phyloP scores from a whole-genome alignment of 2,329 filamentous ascomycete genomes.

The Tolypocladium inflatum region DNA sequence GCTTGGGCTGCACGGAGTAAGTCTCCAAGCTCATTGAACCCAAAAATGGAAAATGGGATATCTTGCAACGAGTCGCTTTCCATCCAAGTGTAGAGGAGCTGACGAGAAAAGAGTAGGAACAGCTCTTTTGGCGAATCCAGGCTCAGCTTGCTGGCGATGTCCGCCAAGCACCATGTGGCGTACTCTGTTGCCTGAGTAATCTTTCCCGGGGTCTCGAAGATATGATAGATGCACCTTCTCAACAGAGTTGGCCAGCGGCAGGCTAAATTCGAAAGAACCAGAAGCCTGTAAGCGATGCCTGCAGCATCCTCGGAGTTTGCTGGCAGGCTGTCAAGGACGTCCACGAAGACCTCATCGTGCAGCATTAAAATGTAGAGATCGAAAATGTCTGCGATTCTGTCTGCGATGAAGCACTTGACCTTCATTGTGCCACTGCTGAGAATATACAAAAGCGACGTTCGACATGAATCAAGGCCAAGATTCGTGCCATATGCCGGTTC shows the following conservation, averaged over 20 bases:
- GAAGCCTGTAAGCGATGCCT: slow-evolving; percentile 76
- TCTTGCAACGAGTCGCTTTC: slow-evolving; percentile 54
- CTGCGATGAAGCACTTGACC: slow-evolving; percentile 68
- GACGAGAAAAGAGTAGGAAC: slow-evolving; percentile 77
- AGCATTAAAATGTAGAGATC: slow-evolving; percentile 69
- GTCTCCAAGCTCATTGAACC: slow-evolving; percentile 58
- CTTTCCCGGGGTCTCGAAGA: slow-evolving; percentile 81
- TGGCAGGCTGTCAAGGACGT: slow-evolving; percentile 74
- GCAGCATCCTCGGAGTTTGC: slow-evolving; percentile 61
- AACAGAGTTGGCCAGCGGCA: slow-evolving; percentile 79
- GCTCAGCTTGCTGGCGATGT: slow-evolving; percentile 55
- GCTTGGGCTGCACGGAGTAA: slow-evolving; percentile 63
- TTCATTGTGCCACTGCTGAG: slow-evolving; percentile 55
- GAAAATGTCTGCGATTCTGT: slow-evolving; percentile 65
- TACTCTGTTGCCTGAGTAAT: slow-evolving; percentile 57
- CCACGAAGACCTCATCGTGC: slow-evolving; percentile 77
- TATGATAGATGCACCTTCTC: slow-evolving; percentile 80
- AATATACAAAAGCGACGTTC: slow-evolving; percentile 67
- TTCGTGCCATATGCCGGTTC: slow-evolving; percentile 58
- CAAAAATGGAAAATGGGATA: slow-evolving; percentile 81
- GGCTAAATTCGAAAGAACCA: slow-evolving; percentile 67
- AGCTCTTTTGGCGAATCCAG: slow-evolving; percentile 60
- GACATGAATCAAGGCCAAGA: slow-evolving; percentile 45
- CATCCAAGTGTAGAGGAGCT: slow-evolving; percentile 87
- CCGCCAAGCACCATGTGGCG: slow-evolving; percentile 60